phyloP scores from a whole-genome alignment of 116 monocot genomes.

The Posidonia oceanica region DNA sequence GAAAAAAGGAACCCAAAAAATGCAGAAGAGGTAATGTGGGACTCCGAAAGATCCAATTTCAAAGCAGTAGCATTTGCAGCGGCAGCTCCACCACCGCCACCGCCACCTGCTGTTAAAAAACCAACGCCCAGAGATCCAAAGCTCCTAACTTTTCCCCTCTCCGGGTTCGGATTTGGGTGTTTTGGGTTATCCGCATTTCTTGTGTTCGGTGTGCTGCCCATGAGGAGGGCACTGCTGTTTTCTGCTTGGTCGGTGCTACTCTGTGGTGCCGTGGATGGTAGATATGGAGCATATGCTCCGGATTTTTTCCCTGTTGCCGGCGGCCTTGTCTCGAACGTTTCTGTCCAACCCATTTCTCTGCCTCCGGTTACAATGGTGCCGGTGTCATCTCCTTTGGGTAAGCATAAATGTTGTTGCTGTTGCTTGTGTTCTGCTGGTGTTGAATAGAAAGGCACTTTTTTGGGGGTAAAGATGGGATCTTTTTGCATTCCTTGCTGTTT shows the following conservation, averaged over 20 bases:
- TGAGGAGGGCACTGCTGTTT: background rate
- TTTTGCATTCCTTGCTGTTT: background rate
- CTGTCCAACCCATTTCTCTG: background rate
- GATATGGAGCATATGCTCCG: constrained; percentile 1
- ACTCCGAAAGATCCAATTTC: constrained; percentile 1
- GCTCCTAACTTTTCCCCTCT: background rate
- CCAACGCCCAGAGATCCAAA: constrained; percentile 3
- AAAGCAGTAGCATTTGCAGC: background rate
- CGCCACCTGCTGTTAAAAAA: background rate
- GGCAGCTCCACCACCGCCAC: too few relatives aligned
- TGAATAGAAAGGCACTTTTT: background rate
- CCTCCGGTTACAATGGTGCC: background rate
- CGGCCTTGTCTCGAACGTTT: background rate
- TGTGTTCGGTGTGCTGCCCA: background rate
- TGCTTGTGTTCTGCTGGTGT: background rate
- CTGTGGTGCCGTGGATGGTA: background rate
- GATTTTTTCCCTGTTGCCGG: background rate
- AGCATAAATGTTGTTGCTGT: background rate
- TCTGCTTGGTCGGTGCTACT: background rate
- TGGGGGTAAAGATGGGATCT: background rate
- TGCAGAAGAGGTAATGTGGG: background rate
- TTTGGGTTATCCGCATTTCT: background rate
- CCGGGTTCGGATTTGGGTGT: background rate
- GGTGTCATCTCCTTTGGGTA: constrained; percentile 9
- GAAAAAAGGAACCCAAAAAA: background rate